Percentiles rank a stretch among this genome's conserved stretches.
These are phyloP conservation scores for Oryza glumipatula DNA, from an alignment of 176 grass and related monocot species.

Conservation along the genomic window DNA sequence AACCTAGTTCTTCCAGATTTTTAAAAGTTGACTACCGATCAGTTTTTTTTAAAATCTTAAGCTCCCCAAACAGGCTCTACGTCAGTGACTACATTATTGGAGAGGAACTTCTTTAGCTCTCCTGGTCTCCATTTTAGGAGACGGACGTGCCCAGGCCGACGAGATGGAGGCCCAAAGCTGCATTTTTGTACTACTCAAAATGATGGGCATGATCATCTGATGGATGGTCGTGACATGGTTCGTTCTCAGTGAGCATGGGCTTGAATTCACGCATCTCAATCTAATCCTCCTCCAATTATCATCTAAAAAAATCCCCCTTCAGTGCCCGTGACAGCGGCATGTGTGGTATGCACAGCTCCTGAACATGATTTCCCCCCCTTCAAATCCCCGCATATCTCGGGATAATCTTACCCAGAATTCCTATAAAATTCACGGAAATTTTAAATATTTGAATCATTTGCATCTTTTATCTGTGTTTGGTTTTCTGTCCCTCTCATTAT, in stretches of 20 bases:
- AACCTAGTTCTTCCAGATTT: too few species aligned
- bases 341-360: background rate
- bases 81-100: too few species aligned
- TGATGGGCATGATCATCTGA: background rate
- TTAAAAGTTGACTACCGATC: too few species aligned
- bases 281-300: background rate
- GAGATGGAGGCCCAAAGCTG: background rate
- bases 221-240: background rate
- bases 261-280: background rate
- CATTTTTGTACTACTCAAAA: background rate
- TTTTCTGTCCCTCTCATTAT: background rate
- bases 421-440: too few species aligned
- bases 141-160: background rate
- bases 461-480: background rate
- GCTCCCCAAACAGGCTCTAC: too few species aligned
- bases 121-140: background rate
- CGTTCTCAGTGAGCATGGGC: background rate
- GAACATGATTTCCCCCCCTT: background rate
- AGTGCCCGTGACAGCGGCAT: too few species aligned
- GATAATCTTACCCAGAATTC: too few species aligned
- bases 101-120: too few species aligned
- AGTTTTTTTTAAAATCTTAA: too few species aligned
- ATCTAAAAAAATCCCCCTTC: too few species aligned
- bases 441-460: too few species aligned
- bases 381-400: background rate